Evolutionary conservation across 2,329 filamentous ascomycete species (phyloP).

Genomic region (Epichloe gansuensis): DNA sequence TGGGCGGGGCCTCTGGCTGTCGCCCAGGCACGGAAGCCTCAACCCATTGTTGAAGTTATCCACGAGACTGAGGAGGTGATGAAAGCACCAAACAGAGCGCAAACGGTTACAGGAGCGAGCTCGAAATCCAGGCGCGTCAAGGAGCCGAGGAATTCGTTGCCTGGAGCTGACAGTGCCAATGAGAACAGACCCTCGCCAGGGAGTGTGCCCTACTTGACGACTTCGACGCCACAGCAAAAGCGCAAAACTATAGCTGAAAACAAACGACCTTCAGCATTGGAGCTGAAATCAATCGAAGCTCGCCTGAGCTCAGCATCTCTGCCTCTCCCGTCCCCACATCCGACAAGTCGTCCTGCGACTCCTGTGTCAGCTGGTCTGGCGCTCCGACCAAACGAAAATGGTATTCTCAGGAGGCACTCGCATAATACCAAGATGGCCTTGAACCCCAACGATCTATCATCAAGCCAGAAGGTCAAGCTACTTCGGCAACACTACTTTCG

Average conservation of each 20-base stretch:
- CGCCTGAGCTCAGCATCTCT: slow-evolving; percentile 56
- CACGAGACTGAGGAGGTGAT: slow-evolving; percentile 23
- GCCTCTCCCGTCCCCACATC: slow-evolving; percentile 45
- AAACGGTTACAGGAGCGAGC: slow-evolving; percentile 46
- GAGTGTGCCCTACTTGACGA: slow-evolving; percentile 10
- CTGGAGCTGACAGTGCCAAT: slow-evolving; percentile 22
- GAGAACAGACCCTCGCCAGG: slow-evolving; percentile 17
- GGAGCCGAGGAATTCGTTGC: slow-evolving; percentile 29
- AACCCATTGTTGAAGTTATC: slow-evolving; percentile 24
- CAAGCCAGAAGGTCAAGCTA: slow-evolving; percentile 55
- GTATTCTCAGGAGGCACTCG: slow-evolving; percentile 45
- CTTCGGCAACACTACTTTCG: slow-evolving; percentile 73
- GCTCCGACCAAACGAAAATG: slow-evolving; percentile 31
- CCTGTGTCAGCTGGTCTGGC: slow-evolving; percentile 42
- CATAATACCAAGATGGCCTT: slow-evolving; percentile 45
- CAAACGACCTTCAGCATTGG: slow-evolving; percentile 36
- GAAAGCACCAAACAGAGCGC: slow-evolving; percentile 48
- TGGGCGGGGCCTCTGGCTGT: slow-evolving; percentile 72
- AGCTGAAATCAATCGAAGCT: slow-evolving; percentile 42
- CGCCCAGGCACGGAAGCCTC: slow-evolving; percentile 66
- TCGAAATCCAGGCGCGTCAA: slow-evolving; percentile 36
- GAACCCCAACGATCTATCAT: slow-evolving; percentile 48
- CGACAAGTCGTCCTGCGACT: slow-evolving; percentile 40
- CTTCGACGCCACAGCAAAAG: slow-evolving; percentile 13
- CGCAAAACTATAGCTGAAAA: slow-evolving; percentile 23